phyloP scores from a whole-genome alignment of 768 basidiomycete species.

The Mycena pura region DNA sequence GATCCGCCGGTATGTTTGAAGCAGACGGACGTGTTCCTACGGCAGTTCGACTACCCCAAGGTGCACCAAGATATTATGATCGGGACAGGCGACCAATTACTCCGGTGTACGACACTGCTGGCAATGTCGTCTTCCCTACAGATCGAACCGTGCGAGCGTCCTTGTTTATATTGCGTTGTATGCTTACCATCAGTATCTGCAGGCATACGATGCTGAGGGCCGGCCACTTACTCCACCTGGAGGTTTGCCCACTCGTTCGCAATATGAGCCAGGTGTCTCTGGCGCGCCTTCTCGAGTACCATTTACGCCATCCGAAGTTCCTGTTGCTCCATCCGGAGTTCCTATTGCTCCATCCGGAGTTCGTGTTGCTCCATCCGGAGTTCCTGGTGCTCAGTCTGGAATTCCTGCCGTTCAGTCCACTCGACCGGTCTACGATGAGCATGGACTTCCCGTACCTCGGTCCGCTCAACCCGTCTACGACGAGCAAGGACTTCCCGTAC shows the following conservation, averaged over 20 bases:
- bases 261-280: slow-evolving; percentile 6
- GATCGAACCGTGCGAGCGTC: neutral
- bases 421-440: slow-evolving; percentile 4
- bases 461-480: neutral
- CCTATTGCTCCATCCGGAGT: neutral
- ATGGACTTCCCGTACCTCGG: neutral
- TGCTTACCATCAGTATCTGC: no score
- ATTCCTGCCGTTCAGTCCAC: neutral
- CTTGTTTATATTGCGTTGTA: no score
- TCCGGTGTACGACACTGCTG: slow-evolving; percentile 2
- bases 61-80: slow-evolving; percentile 13
- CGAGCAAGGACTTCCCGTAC: neutral
- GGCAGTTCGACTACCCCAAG: slow-evolving; percentile 6
- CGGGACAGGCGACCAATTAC: slow-evolving; percentile 3
- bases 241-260: neutral
- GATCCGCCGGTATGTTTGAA: neutral
- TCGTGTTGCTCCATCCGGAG: neutral
- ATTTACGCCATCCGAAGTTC: neutral
- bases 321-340: neutral
- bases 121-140: slow-evolving; percentile 5
- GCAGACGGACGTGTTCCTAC: slow-evolving; percentile 18
- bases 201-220: slow-evolving; percentile 17
- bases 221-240: slow-evolving; percentile 11
- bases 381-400: no score
- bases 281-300: neutral